A percentile compares a stretch with the other conserved stretches of the same genome.
These are phyloP conservation scores for Glycyrrhiza uralensis DNA, from an alignment of 306 rosid species.

Conservation along the genomic window DNA sequence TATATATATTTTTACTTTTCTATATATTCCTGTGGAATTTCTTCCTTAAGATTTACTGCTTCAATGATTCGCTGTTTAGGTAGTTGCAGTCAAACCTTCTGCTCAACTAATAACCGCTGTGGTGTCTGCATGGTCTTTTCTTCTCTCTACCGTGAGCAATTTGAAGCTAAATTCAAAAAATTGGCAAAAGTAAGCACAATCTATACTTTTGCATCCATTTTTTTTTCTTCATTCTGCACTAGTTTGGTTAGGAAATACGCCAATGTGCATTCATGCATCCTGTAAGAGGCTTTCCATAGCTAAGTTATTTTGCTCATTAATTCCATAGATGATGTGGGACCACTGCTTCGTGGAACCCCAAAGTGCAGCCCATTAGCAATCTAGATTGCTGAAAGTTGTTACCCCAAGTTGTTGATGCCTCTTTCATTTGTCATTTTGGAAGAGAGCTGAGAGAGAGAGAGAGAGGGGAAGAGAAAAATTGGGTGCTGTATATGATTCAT, in stretches of 20 bases:
- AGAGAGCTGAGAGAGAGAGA: background rate
- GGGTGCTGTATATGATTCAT: no score
- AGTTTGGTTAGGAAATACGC: background rate
- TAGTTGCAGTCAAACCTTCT: conserved; percentile 71
- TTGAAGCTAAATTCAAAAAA: conserved; percentile 68
- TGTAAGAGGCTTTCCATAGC: background rate
- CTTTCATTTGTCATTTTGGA: background rate
- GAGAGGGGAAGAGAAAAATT: no score
- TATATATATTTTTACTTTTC: background rate
- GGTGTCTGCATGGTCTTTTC: conserved; percentile 92
- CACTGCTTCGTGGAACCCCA: background rate
- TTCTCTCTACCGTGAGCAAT: conserved; percentile 65
- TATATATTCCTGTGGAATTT: background rate
- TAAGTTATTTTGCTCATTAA: background rate
- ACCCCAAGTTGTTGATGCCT: background rate
- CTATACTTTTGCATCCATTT: background rate
- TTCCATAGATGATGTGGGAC: background rate
- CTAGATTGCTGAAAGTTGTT: background rate
- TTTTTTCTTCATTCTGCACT: background rate
- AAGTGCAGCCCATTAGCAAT: background rate
- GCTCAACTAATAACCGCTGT: conserved; percentile 51
- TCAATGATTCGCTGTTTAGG: conserved; percentile 41
- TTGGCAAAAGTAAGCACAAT: conserved; percentile 74
- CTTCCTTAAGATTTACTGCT: conserved; percentile 17
- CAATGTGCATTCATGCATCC: background rate